Evolutionary conservation across 2,329 filamentous ascomycete species (phyloP).

Genomic region (Clonostachys rosea): DNA sequence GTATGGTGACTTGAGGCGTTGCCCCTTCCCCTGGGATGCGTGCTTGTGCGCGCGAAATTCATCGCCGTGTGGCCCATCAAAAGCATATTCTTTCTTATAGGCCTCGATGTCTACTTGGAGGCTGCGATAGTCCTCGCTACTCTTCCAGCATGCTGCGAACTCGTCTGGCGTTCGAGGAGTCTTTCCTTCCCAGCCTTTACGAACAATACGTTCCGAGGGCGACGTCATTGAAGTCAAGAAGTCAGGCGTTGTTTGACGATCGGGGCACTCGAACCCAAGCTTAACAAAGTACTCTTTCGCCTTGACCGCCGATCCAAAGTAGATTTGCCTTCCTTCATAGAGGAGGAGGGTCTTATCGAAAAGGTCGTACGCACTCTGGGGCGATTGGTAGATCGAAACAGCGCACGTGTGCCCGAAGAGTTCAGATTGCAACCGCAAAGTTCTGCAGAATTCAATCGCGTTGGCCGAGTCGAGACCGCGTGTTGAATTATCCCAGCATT

Average conservation of each 20-base stretch:
- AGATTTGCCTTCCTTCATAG: constrained; percentile 61
- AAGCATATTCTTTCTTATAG: constrained; percentile 13
- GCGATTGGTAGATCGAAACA: constrained; percentile 65
- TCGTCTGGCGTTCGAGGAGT: constrained; percentile 38
- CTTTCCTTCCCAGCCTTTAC: constrained; percentile 22
- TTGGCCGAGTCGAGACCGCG: constrained; percentile 62
- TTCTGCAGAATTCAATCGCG: constrained; percentile 55
- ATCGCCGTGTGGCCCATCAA: constrained; percentile 18
- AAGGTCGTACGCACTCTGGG: constrained; percentile 63
- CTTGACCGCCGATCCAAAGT: constrained; percentile 54
- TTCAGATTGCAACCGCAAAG: constrained; percentile 60
- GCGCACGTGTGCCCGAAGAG: constrained; percentile 54
- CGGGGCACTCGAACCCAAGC: constrained; percentile 57
- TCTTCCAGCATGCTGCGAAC: constrained; percentile 24
- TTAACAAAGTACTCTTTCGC: constrained; percentile 62
- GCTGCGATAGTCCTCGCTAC: constrained; percentile 10
- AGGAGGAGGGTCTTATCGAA: constrained; percentile 69
- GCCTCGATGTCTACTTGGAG: constrained; percentile 20
- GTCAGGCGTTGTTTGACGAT: constrained; percentile 60
- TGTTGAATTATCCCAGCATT: constrained; percentile 65
- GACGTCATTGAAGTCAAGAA: constrained; percentile 61
- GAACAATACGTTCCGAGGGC: constrained; percentile 40
- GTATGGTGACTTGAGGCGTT: constrained; percentile 37
- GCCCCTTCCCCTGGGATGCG: constrained; percentile 13
- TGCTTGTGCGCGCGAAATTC: constrained; percentile 20